Evolutionary conservation across 345 rosid genomes (phyloP), one percentile per base, ranked within the genome.

Genomic region (Triadica sebifera): DNA sequence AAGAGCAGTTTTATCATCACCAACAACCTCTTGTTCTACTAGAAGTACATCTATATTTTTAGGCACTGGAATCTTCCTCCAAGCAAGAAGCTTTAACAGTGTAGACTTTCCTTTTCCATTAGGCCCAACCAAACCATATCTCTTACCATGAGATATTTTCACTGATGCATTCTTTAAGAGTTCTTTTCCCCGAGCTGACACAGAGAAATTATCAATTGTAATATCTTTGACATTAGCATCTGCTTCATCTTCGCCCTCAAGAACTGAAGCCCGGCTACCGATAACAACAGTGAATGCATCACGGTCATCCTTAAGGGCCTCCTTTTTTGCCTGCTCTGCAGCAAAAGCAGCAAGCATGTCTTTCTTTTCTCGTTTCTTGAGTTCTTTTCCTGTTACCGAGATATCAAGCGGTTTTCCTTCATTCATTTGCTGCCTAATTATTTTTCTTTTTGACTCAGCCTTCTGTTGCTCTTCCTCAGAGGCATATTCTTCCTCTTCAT

Each of bases 31-130:
- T 81, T 91, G 97, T 74, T 93, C 98, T 74, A 93, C 97, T 78
- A 93, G 81, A 66, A 93, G 94, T 75, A 95, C 98, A 84, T 95
- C 99, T 63, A 95, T 95, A 76, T 95, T 93, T 79, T 85, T 93
- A 0, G 99, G 98, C 39, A 95, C 97, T 0, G 98, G 99, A 77
- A 93, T 88, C 89, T 91, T 93, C 86, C 99, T 87, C 97, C 99
- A 95, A 51, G 97, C 96, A 75, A 95, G 91, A 69, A 93, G 92
- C 90, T 93, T 95, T 75, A 93, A 81, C 75, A 95, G 67, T 1
- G 99, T 93, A 75, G 99, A 95, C 81, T 95, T 95, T n/a, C 99
- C 99, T 91, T 80, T 93, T 22, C 99, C 99, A 77, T 93, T 95
- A 0, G 97, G 98, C 65, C 99, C 98, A 43, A 95, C 91, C 81